Base-by-base conservation (phyloP, 2,329 filamentous ascomycete genomes). In the Hypoxylon sp. region DNA sequence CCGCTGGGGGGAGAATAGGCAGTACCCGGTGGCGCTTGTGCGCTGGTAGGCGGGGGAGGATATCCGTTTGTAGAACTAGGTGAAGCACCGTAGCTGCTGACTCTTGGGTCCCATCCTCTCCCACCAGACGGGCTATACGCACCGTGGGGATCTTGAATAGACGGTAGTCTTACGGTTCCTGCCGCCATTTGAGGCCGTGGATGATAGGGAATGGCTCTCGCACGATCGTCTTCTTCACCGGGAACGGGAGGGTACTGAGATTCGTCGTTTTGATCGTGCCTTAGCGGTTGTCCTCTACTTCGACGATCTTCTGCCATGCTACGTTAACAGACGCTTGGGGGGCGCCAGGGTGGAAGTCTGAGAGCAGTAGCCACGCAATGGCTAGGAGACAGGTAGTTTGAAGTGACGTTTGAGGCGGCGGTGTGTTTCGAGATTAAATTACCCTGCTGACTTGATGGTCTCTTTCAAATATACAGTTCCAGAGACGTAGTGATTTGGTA, bases 51-150 rank as follows among this genome's bases (percentile, higher is more conserved):
- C 39, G 76, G 76, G 47, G 82, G 80, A 9, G 80, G 78, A 69
- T 82, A 85, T 12, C 83, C 84, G 68, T 85, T 84, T 43, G 81
- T 75, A 58, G 79, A 77, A 71, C 76, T 79, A 41, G 82, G 80
- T 45, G 83, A 81, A 59, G 78, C 65, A 12, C 71, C 80, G 69
- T 82, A 84, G 62, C 76, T 76, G 51, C 74, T 77, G 39, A 74
- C 75, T 63, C 77, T 75, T 16, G 76, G 70, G 52, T 77, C 75
- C 75, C 75, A 77, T 16, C 61, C 57, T 65, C 74, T 72, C 16
- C 64, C 66, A 46, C 57, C 61, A 9, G 68, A 58, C 21, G 71
- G 34, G 43, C 65, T 60, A 61, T 75, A 74, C 61, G 76, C 70
- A 32, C 75, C 72, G 53, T 81, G 77, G 48, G 80, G 75, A 71